Percentiles rank a stretch among this genome's conserved stretches.
Evolutionary conservation across 108 stramenopile genomes (phyloP).

Genomic region (Cylindrotheca fusiformis): DNA sequence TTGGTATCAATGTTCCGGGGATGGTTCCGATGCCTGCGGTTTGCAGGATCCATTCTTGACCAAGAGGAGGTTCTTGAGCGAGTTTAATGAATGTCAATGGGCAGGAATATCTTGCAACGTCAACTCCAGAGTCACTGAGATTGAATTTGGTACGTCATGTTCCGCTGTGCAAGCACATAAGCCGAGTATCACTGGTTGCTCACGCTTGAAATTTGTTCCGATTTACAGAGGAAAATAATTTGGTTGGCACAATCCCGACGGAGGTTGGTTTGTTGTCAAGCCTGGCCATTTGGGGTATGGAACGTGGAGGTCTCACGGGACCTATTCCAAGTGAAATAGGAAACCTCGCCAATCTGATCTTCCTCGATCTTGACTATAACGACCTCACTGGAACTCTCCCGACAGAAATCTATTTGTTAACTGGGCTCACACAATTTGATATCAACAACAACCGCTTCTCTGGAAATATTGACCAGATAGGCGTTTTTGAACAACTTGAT

Average conservation of each 20-base stretch:
- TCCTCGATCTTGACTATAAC: slow-evolving; percentile 49
- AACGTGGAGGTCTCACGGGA: slow-evolving; percentile 47
- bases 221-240: slow-evolving; percentile 19
- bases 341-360: slow-evolving; percentile 43
- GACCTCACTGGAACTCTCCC: slow-evolving; percentile 38
- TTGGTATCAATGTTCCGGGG: slow-evolving; percentile 49
- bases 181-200: slow-evolving; percentile 12
- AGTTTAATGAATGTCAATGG: slow-evolving; percentile 49
- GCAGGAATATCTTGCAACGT: slow-evolving; percentile 50
- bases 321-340: slow-evolving; percentile 66
- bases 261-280: slow-evolving; percentile 34
- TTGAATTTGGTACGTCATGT: no score
- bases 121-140: slow-evolving; percentile 34
- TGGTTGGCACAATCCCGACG: slow-evolving; percentile 61
- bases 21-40: slow-evolving; percentile 33
- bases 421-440: slow-evolving; percentile 40
- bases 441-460: slow-evolving; percentile 64
- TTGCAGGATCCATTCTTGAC: slow-evolving; percentile 22
- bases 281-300: slow-evolving; percentile 36
- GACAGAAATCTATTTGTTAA: slow-evolving; percentile 34
- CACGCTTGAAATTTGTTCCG: slow-evolving; percentile 16
- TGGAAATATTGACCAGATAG: slow-evolving; percentile 52
- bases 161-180: no score
- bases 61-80: slow-evolving; percentile 31
- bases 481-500: slow-evolving; percentile 41